Percentiles rank a stretch among this genome's conserved stretches.
Conservation (phyloP, 495 filamentous ascomycete genomes). For the Amorphotheca resinae region DNA sequence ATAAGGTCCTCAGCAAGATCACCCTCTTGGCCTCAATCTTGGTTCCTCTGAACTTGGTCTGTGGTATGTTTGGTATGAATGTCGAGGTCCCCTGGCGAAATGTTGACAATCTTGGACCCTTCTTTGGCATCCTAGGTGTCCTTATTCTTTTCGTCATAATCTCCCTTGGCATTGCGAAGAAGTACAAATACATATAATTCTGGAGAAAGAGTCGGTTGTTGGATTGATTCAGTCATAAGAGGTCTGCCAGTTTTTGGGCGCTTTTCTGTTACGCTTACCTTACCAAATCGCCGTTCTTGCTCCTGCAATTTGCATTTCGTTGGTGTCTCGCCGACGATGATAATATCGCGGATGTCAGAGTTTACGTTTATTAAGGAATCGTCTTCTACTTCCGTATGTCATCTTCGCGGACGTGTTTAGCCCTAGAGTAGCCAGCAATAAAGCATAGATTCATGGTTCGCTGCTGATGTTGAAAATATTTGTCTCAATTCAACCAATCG, state of each 20-base stretch:
- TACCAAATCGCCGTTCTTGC: too few relatives aligned
- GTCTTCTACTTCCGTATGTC: too few relatives aligned
- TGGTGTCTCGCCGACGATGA: too few relatives aligned
- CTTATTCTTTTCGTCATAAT: slow-evolving; percentile 47
- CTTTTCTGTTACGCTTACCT: too few relatives aligned
- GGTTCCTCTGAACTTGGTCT: slow-evolving; percentile 92
- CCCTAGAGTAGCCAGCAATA: too few relatives aligned
- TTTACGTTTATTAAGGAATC: too few relatives aligned
- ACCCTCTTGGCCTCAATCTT: slow-evolving; percentile 92
- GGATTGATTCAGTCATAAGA: neutral
- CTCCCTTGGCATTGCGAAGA: slow-evolving; percentile 36
- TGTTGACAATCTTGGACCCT: slow-evolving; percentile 47
- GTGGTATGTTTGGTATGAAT: slow-evolving; percentile 97
- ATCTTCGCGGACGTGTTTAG: too few relatives aligned
- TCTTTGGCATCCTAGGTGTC: slow-evolving; percentile 65
- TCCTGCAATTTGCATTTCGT: too few relatives aligned
- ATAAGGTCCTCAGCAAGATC: slow-evolving; percentile 81
- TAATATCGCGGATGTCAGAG: too few relatives aligned
- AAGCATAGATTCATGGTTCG: too few relatives aligned
- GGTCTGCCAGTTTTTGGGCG: neutral
- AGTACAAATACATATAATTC: slow-evolving; percentile 31
- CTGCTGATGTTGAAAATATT: too few relatives aligned
- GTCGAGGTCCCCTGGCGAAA: slow-evolving; percentile 64
- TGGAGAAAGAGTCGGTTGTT: neutral
- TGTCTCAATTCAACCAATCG: too few relatives aligned